Evolutionary conservation across 116 monocot genomes (phyloP).

Genomic region (Thalassia testudinum): DNA sequence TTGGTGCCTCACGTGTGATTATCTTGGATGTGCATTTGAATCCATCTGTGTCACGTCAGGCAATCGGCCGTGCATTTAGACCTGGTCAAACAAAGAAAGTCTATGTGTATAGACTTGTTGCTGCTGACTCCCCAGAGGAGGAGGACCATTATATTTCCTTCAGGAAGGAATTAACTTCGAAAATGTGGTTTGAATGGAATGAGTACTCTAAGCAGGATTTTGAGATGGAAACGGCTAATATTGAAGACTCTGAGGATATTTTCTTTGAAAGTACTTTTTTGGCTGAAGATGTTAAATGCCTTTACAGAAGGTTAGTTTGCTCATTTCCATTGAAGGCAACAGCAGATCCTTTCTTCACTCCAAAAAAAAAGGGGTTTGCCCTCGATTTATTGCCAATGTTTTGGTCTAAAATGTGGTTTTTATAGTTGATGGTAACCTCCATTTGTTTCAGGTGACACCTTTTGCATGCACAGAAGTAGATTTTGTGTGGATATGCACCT

Average conservation of each 20-base stretch:
- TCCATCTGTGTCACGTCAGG: slow-evolving; percentile 87
- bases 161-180: slow-evolving; percentile 70
- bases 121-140: slow-evolving; percentile 63
- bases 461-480: no score
- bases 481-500: no score
- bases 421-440: no score
- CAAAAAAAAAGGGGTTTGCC: no score
- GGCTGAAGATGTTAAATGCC: slow-evolving; percentile 31
- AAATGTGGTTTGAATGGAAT: slow-evolving; percentile 95
- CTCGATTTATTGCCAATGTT: no score
- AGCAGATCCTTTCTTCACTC: no score
- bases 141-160: slow-evolving; percentile 57
- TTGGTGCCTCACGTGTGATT: slow-evolving; percentile 79
- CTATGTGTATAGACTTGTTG: slow-evolving; percentile 65
- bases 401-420: no score
- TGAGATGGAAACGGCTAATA: slow-evolving; percentile 31
- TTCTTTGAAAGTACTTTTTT: slow-evolving; percentile 40
- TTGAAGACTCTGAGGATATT: slow-evolving; percentile 27
- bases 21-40: slow-evolving; percentile 86
- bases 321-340: no score
- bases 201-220: slow-evolving; percentile 26
- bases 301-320: slow-evolving; percentile 40
- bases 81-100: slow-evolving; percentile 78
- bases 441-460: no score
- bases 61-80: slow-evolving; percentile 85